Evolutionary conservation across 768 basidiomycete genomes (phyloP).

Genomic region (Jaapia argillacea): DNA sequence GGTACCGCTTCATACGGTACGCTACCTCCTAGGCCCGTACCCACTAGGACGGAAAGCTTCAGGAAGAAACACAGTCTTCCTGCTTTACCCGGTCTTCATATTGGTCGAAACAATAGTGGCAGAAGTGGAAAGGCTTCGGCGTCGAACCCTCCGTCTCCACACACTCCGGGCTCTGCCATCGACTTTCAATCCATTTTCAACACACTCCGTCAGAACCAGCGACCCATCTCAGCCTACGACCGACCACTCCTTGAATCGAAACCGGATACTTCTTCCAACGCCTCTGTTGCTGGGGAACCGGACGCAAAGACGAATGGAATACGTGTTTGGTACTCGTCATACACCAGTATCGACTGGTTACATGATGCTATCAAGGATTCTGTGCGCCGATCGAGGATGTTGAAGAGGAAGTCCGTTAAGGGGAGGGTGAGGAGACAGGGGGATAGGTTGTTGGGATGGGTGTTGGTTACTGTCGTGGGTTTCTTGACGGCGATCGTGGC

Average conservation of each 20-base stretch:
- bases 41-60: constrained; percentile 12
- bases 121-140: constrained; percentile 21
- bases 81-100: constrained; percentile 24
- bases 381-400: constrained; percentile 62
- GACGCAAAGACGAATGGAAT: constrained; percentile 76
- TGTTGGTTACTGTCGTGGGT: constrained; percentile 84
- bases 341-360: constrained; percentile 90
- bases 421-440: constrained; percentile 51
- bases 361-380: constrained; percentile 96
- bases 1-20: constrained; percentile 46
- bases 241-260: constrained; percentile 27
- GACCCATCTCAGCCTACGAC: constrained; percentile 72
- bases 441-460: constrained; percentile 81
- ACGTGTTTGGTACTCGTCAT: constrained; percentile 88
- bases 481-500: constrained; percentile 80
- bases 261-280: constrained; percentile 14
- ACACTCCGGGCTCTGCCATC: constrained; percentile 21
- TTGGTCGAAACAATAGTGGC: too few relatives aligned
- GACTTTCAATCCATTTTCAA: constrained; percentile 2
- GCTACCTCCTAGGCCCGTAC: constrained; percentile 20
- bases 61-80: constrained; percentile 26
- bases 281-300: constrained; percentile 27
- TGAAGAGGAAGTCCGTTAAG: constrained; percentile 59
- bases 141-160: constrained; percentile 22
- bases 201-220: constrained; percentile 34